phyloP scores from a whole-genome alignment of 768 basidiomycete genomes.

The Clavaria fumosa region DNA sequence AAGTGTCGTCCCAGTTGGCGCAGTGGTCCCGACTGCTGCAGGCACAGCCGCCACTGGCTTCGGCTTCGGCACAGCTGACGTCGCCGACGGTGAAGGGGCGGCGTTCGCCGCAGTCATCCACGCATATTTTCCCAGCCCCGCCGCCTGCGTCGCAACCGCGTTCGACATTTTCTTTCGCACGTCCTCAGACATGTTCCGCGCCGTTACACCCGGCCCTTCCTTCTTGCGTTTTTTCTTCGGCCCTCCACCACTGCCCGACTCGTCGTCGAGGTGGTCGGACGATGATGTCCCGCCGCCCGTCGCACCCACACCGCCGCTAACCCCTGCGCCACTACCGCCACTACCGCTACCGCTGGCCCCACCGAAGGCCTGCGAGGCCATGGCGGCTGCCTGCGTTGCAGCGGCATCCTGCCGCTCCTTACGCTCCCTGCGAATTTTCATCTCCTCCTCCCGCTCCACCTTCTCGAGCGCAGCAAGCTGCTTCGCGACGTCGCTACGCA shows the following conservation, averaged over 20 bases:
- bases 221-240: constrained; percentile 73
- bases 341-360: constrained; percentile 14
- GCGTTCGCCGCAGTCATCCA: constrained; percentile 71
- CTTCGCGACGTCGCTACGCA: constrained; percentile 69
- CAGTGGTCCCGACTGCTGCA: constrained; percentile 20
- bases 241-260: constrained; percentile 35
- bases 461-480: constrained; percentile 63
- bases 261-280: constrained; percentile 14
- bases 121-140: constrained; percentile 71
- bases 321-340: too few species aligned
- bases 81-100: too few species aligned
- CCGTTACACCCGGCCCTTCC: constrained; percentile 71
- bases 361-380: constrained; percentile 41
- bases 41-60: constrained; percentile 22
- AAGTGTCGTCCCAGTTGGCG: constrained; percentile 15
- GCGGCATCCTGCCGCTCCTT: constrained; percentile 64
- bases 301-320: too few species aligned
- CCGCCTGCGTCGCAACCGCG: constrained; percentile 75
- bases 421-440: constrained; percentile 53
- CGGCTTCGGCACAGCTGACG: constrained; percentile 24
- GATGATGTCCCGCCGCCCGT: too few species aligned
- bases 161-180: constrained; percentile 87
- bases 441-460: constrained; percentile 74
- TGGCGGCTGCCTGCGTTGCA: constrained; percentile 50
- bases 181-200: constrained; percentile 83